Base-by-base conservation (phyloP, 441 rosid species). In the Jatropha podagrica region DNA sequence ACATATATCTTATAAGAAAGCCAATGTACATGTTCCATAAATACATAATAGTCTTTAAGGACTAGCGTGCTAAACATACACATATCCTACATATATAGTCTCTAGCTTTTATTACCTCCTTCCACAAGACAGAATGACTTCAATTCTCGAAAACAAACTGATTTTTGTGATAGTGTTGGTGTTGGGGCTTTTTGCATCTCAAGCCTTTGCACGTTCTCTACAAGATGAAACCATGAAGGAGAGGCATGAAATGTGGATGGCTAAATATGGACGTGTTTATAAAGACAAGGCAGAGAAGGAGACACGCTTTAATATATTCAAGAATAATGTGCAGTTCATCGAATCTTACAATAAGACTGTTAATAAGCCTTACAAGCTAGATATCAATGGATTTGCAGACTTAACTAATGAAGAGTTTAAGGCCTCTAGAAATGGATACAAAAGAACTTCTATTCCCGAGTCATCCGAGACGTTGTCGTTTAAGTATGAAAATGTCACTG, bases 321-420 rank as follows among this genome's bases (percentile, higher is more conserved):
- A 86, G 79, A 83, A 86, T 54, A 93, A 91, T 79, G 95, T 86
- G 58, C 73, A 85, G 76, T 92, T 88, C 75, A 90, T 93, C 27
- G 92, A 88, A 73, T 76, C 65, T 20, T 85, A 86, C 11, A 91
- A 88, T 87, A 83, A 84, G 78, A 74, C 69, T 78, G 84, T 83
- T 6, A 61, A 48, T 23, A 69, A 8, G 62, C 48, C 62, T 69
- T 52, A 52, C 48, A 52, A 32, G 44, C 48, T 69, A 3, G 73
- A 14, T 26, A 69, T 69, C 46, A 69, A 69, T 37, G 62, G 15
- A 17, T 69, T 69, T 37, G 46, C 62, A 27, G 73, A 69, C 71
- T 4, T 68, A 6, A 68, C 71, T 26, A 48, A 48, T 23, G 58
- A 68, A 48, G 71, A 52, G 7, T 69, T 69, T 27, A 37, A 3